These are phyloP conservation scores for Gossypium thurberi DNA, from an alignment of 345 rosid genomes.

Conservation along the genomic window DNA sequence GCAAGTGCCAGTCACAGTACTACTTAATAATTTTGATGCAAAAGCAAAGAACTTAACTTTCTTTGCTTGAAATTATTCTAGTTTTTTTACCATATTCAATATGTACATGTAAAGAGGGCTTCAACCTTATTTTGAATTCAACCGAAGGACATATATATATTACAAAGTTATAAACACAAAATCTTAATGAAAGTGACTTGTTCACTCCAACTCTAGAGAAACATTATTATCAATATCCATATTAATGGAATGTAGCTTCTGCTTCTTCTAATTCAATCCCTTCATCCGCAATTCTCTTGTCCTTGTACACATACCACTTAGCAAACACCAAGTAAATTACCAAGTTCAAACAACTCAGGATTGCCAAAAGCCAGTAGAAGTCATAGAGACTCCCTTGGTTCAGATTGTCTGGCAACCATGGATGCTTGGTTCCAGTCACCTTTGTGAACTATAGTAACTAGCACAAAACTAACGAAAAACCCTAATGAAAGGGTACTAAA, in stretches of 20 bases:
- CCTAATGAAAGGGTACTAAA: conserved; percentile 85
- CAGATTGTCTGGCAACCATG: conserved; percentile 83
- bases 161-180: background rate
- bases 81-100: background rate
- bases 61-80: background rate
- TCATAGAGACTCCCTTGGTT: conserved; percentile 71
- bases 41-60: background rate
- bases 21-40: background rate
- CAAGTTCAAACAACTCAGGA: conserved; percentile 55
- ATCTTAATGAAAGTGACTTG: background rate
- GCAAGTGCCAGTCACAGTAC: background rate
- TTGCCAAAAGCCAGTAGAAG: conserved; percentile 84
- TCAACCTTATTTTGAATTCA: conserved; percentile 8
- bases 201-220: background rate
- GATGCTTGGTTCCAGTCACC: conserved; percentile 38
- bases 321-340: conserved; percentile 49
- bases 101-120: conserved; percentile 2
- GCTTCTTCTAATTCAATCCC: conserved; percentile 68
- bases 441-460: conserved; percentile 71
- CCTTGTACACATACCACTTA: conserved; percentile 90
- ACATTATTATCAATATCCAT: background rate
- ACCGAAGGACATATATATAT: background rate
- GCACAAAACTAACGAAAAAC: conserved; percentile 66
- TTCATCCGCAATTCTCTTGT: conserved; percentile 59
- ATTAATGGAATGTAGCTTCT: conserved; percentile 33